phyloP scores from a whole-genome alignment of 2,329 filamentous ascomycete species.

The Epichloe brachyelytri region DNA sequence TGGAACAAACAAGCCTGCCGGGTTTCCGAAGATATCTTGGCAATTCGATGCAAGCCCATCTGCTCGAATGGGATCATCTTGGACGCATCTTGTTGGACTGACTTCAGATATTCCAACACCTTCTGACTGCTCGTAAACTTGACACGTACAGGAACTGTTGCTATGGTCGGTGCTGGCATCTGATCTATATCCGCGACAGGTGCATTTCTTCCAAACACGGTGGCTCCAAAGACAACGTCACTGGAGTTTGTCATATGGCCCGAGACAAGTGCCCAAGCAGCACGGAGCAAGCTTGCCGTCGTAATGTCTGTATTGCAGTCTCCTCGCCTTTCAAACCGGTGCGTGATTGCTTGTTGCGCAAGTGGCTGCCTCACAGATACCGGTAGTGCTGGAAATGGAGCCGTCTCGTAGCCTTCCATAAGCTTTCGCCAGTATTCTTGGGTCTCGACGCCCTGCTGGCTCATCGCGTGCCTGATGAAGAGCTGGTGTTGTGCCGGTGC shows the following conservation, averaged over 20 bases:
- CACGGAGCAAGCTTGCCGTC: constrained; percentile 10
- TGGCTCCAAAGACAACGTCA: constrained; percentile 30
- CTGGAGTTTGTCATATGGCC: constrained; percentile 29
- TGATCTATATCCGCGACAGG: constrained; percentile 11
- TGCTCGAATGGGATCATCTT: constrained; percentile 12
- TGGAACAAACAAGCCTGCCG: constrained; percentile 14
- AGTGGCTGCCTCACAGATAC: constrained; percentile 28
- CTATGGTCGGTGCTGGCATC: constrained; percentile 21
- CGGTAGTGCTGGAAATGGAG: constrained; percentile 31
- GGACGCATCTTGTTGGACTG: constrained; percentile 7
- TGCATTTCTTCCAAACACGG: constrained; percentile 25
- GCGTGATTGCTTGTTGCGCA: constrained; percentile 32
- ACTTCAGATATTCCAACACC: constrained; percentile 5
- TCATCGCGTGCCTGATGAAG: constrained; percentile 31
- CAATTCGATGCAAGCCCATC: constrained; percentile 12
- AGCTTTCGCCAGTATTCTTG: constrained; percentile 30
- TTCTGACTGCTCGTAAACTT: constrained; percentile 15
- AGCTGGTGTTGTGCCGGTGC: constrained; percentile 21
- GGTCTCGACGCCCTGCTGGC: constrained; percentile 21
- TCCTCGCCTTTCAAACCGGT: background rate
- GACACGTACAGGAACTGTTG: constrained; percentile 29
- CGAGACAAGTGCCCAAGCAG: constrained; percentile 38
- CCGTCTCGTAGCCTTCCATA: constrained; percentile 23
- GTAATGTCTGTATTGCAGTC: constrained; percentile 15
- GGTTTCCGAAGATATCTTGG: constrained; percentile 6